Evolutionary conservation across 768 basidiomycete species (phyloP), one percentile per base, ranked within the genome.

Genomic region (Tricholoma hemisulphureum): DNA sequence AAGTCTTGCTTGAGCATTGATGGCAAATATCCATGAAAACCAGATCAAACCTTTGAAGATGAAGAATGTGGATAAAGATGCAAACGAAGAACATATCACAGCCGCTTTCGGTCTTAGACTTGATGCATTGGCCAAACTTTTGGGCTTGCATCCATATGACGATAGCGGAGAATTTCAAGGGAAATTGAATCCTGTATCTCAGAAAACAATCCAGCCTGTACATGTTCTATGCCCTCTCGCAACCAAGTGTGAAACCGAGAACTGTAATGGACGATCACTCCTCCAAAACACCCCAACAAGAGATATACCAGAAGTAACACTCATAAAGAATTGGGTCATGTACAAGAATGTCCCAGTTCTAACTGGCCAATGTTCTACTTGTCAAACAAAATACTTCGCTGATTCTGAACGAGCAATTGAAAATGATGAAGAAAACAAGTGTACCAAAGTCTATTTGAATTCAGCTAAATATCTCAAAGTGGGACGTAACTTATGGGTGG

Each of bases 91-190:
- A 31, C 29, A 31, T 10, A 31, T 10, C 5, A 31, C 16, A 5
- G 16, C 16, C 5, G 46, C 46, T n/a, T 26, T 49, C 16, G 18
- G 24, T 13, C 3, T 49, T 4, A 49, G 26, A 31, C n/a, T 49
- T 5, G 46, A 49, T 31, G 23, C 67, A 43, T 60, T 62, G 21
- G 61, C 65, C 31, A 65, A 65, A 18, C 65, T 69, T 51, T 18
- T 69, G 8, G 51, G 51, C 18, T 67, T 58, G 21, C 37, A 24
- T 49, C 37, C 13, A 39, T 39, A 39, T 20, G 9, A 39, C 37
- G 1, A 31, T 1, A 16, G 20, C 20, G 37, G 37, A 39, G 3
- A 39, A 5, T 18, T 39, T 18, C 6, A 39, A 11, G 18, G n/a
- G 2, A 39, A 39, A 11, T n/a, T 39, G 11, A n/a, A 39, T 4